A percentile compares a stretch with the other conserved stretches of the same genome.
phyloP scores from a whole-genome alignment of 2,329 filamentous ascomycete genomes.

The Penicillium digitatum region DNA sequence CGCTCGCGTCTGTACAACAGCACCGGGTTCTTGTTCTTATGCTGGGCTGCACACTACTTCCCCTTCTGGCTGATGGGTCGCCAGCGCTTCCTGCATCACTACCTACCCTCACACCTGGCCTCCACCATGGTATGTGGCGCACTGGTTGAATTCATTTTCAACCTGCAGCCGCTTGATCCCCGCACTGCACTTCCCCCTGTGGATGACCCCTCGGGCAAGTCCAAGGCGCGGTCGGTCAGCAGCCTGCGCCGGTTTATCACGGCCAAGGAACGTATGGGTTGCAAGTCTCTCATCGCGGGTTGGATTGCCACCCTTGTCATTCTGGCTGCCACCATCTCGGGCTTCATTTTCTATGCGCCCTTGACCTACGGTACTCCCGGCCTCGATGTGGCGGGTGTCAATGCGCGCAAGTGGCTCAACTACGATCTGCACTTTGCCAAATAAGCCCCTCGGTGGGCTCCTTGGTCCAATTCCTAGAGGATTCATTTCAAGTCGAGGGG shows the following conservation, averaged over 20 bases:
- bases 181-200: slow-evolving; percentile 48
- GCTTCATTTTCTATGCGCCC: slow-evolving; percentile 91
- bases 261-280: slow-evolving; percentile 75
- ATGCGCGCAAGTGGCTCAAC: slow-evolving; percentile 87
- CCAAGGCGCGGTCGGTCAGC: slow-evolving; percentile 39
- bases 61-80: slow-evolving; percentile 98
- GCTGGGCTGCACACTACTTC: slow-evolving; percentile 95
- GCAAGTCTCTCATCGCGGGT: slow-evolving; percentile 69
- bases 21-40: slow-evolving; percentile 97
- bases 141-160: slow-evolving; percentile 93
- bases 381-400: slow-evolving; percentile 70
- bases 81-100: slow-evolving; percentile 96
- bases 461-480: neutral
- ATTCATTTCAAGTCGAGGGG: neutral
- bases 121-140: slow-evolving; percentile 86
- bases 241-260: slow-evolving; percentile 57
- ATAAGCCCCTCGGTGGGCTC: slow-evolving; percentile 48
- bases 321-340: slow-evolving; percentile 62
- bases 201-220: slow-evolving; percentile 39
- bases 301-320: slow-evolving; percentile 78
- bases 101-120: slow-evolving; percentile 88
- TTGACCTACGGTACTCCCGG: slow-evolving; percentile 94
- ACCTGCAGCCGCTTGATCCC: slow-evolving; percentile 63
- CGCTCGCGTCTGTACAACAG: slow-evolving; percentile 96
- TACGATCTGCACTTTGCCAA: slow-evolving; percentile 99